These are phyloP conservation scores for Phylloporus gajari DNA, from an alignment of 1,284 basidiomycete species.

Conservation along the genomic window DNA sequence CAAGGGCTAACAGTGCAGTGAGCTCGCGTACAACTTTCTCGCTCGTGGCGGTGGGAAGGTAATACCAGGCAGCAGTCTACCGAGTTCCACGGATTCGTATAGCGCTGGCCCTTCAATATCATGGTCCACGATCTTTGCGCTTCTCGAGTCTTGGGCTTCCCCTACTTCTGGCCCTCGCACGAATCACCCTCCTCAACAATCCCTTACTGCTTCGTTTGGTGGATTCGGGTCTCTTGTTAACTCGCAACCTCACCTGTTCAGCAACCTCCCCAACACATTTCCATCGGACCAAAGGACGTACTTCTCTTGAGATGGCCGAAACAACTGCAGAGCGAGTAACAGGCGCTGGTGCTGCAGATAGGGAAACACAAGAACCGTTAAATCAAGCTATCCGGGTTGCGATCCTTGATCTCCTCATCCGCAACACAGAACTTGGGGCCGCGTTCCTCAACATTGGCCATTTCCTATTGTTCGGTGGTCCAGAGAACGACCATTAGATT, in stretches of 20 bases:
- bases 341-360: conserved; percentile 74
- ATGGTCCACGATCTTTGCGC: conserved; percentile 63
- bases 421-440: conserved; percentile 73
- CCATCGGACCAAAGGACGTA: conserved; percentile 80
- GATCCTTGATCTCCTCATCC: conserved; percentile 88
- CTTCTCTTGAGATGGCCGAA: conserved; percentile 70
- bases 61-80: conserved; percentile 60
- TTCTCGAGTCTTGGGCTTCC: conserved; percentile 64
- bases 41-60: conserved; percentile 73
- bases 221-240: conserved; percentile 41
- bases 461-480: conserved; percentile 83
- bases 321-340: conserved; percentile 68
- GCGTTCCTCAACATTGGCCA: conserved; percentile 90
- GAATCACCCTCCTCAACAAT: conserved; percentile 40
- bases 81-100: conserved; percentile 43
- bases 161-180: conserved; percentile 40
- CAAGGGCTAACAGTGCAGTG: conserved; percentile 85
- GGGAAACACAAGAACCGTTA: conserved; percentile 58
- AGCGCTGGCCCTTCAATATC: conserved; percentile 51
- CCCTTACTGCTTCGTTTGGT: conserved; percentile 39
- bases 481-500: conserved; percentile 65
- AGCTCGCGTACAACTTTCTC: conserved; percentile 87
- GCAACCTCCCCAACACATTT: conserved; percentile 56
- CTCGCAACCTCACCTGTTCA: conserved; percentile 32
- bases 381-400: conserved; percentile 80